Base-by-base conservation (phyloP, 805 yeast genomes). In the Candida ficus region DNA sequence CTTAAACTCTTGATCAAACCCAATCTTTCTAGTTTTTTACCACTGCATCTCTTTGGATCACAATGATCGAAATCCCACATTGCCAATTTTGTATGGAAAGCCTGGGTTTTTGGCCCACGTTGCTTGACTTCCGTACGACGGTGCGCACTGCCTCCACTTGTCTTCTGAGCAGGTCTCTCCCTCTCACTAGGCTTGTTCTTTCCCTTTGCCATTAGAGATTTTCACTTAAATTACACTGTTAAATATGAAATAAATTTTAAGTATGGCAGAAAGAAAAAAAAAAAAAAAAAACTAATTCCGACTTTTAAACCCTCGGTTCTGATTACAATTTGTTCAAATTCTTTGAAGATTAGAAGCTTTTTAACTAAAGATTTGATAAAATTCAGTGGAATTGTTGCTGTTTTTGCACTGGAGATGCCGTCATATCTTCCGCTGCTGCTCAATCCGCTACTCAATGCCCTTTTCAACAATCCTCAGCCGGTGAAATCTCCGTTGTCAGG, bases 21-120 rank as follows among this genome's bases (percentile, higher is more conserved):
- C 17, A 91, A 62, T 41, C 98, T 71, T 55, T 88, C 96, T 23
- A 93, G 69, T 59, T 89, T 90, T 66, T 93, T 93, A 16, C 99
- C 99, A 49, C 95, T 83, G 60, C 99, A 93, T 57, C 97, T 73
- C 58, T 93, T 93, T 1, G 99, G 99, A 63, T 93, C 99, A 66
- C 99, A 93, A 58, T 93, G 99, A 50, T 90, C 96, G 57, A 93
- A 93, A 61, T 93, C 99, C 96, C 99, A 91, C 99, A 91, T 91
- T 14, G 96, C 97, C 47, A 90, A 61, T 55, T 87, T 89, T 26
- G 83, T 82, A 1, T 95, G 96, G 56, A 87, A 85, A 11, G 50
- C 45, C 20, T 43, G 44, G 3, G 47, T 52, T 19, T 48, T 37
- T 3, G 37, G 38, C 0, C 40, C 44, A 5, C 40, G 48, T 35